Evolutionary conservation across 768 basidiomycete species (phyloP).

Genomic region (Trametes meyenii): DNA sequence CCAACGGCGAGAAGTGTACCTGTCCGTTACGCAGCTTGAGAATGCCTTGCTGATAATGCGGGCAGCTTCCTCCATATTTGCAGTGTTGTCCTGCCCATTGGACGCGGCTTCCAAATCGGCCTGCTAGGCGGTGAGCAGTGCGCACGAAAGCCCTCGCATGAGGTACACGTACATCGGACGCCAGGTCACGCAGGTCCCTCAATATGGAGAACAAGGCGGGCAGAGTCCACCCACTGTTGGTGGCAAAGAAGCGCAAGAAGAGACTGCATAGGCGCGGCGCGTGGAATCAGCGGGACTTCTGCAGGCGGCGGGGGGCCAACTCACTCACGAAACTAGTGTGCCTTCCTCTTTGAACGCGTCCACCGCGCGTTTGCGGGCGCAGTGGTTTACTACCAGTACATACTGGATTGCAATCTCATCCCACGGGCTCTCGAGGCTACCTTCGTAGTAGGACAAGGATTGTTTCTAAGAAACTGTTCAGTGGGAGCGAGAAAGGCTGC

Average conservation of each 20-base stretch:
- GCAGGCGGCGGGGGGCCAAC: conserved; percentile 1
- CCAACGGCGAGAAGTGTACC: too few species aligned
- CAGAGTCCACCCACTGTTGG: conserved; percentile 85
- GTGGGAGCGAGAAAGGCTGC: neutral
- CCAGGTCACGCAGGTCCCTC: conserved; percentile 81
- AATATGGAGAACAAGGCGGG: conserved; percentile 82
- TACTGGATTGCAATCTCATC: conserved; percentile 87
- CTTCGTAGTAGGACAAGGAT: conserved; percentile 51
- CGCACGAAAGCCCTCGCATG: neutral
- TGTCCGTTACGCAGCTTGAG: conserved; percentile 84
- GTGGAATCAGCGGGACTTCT: conserved; percentile 16
- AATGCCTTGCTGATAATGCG: conserved; percentile 88
- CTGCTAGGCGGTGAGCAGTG: conserved; percentile 35
- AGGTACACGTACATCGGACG: conserved; percentile 65
- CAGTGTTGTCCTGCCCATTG: conserved; percentile 31
- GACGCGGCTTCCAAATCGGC: conserved; percentile 57
- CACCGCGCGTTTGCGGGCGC: conserved; percentile 62
- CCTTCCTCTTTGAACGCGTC: conserved; percentile 86
- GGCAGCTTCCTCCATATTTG: conserved; percentile 83
- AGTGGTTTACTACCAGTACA: conserved; percentile 71
- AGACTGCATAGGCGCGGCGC: conserved; percentile 43
- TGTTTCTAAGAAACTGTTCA: conserved; percentile 25
- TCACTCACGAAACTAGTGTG: conserved; percentile 73
- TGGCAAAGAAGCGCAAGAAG: conserved; percentile 79
- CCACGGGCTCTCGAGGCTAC: conserved; percentile 74